Base-by-base conservation (phyloP, 441 rosid genomes). In the Mallotus repandus region DNA sequence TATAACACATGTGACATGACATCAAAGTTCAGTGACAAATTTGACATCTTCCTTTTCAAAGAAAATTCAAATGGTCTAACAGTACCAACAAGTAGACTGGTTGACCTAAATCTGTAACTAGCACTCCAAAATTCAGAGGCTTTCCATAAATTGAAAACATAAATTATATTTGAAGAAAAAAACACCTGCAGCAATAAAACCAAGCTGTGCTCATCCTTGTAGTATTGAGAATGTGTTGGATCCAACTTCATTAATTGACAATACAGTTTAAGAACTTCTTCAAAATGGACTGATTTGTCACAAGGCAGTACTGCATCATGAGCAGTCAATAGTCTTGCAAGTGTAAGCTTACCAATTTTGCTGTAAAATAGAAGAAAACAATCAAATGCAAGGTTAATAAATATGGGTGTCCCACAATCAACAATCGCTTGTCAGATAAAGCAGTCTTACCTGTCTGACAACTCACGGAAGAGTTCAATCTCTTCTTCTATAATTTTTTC, bases 341-440 rank as follows among this genome's bases (percentile, higher is more conserved):
- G 90, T 19, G 92, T 89, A 81, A 95, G 93, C 86, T 95, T 95
- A 74, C 97, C 97, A 73, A 95, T 90, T 89, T 95, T 95, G 82
- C 97, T 92, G 76, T 80, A 78, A 56, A 25, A 68, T 61, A 65
- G 50, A 74, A 62, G 43, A 35, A 65, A 14, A 73, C 11, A 64
- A 70, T 25, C 67, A 53, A 29, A 63, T 53, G 14, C 7, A 32
- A 5, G 61, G 53, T 64, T 63, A 58, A 56, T 4, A 69, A 69
- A 58, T 8, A 56, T 32, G 43, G 55, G 55, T 54, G 14, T 68
- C 57, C 55, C 66, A 75, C 50, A 58, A 64, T 63, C 67, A 45
- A 61, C 21, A 63, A n/a, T n/a, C n/a, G 46, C 22, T 21, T 19
- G 73, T 16, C 59, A 58, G 59, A 73, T 72, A 58, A 68, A 60